A percentile compares a stretch with the other conserved stretches of the same genome.
These are phyloP conservation scores for Ophiorrhiza pumila DNA, from an alignment of 257 asterid species.

Conservation along the genomic window DNA sequence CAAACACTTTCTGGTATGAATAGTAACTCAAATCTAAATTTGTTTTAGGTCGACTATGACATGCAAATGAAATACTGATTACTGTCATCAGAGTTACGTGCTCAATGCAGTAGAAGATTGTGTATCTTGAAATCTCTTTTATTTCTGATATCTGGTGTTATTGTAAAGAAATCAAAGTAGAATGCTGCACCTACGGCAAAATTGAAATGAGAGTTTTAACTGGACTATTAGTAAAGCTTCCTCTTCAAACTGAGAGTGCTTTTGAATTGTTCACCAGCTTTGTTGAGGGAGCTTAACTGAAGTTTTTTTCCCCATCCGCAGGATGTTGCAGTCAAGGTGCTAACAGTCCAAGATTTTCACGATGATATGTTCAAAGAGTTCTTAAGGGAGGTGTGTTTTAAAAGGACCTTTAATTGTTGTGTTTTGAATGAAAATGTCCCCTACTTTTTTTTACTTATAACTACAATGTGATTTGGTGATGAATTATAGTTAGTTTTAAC, in stretches of 20 bases:
- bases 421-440: not conserved
- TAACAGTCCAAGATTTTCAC: constrained; percentile 76
- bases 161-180: not conserved
- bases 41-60: not conserved
- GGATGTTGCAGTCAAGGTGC: constrained; percentile 98
- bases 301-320: constrained; percentile 24
- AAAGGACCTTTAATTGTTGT: not conserved
- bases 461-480: not conserved
- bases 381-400: constrained; percentile 71
- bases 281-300: too few relatives aligned
- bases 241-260: not conserved
- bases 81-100: not conserved
- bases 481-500: too few relatives aligned
- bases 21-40: not conserved
- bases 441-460: not conserved
- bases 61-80: not conserved
- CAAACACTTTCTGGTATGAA: not conserved
- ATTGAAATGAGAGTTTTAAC: not conserved
- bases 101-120: not conserved
- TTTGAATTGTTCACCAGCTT: not conserved
- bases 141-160: not conserved
- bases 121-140: not conserved
- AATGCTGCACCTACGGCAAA: not conserved
- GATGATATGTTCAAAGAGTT: constrained; percentile 93
- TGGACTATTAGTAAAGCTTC: not conserved